phyloP scores from a whole-genome alignment of 2,329 filamentous ascomycete genomes.

The Colletotrichum sp. region DNA sequence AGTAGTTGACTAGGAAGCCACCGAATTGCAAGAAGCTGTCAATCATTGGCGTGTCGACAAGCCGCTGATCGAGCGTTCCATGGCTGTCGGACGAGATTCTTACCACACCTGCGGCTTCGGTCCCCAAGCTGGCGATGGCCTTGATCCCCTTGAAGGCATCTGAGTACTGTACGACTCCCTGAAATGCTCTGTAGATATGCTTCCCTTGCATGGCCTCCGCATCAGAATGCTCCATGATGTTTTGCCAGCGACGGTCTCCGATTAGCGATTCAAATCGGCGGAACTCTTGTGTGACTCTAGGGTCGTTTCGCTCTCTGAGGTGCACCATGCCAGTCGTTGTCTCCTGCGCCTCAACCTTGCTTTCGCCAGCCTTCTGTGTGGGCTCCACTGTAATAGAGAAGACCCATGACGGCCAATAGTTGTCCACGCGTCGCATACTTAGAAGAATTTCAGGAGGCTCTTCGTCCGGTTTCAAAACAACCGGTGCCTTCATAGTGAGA shows the following conservation, averaged over 20 bases:
- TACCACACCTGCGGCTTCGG: not conserved
- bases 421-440: not conserved
- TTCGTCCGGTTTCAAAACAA: not conserved
- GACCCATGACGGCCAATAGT: not conserved
- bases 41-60: not conserved
- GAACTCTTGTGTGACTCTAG: not conserved
- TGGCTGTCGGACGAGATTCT: not conserved
- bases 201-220: not conserved
- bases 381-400: not conserved
- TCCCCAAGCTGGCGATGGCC: not conserved
- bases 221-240: not conserved
- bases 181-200: not conserved
- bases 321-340: not conserved
- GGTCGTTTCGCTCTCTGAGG: not conserved
- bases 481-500: not conserved
- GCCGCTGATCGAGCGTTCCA: not conserved
- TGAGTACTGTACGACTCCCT: not conserved
- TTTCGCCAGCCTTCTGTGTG: too few species aligned
- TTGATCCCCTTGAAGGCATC: not conserved
- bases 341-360: not conserved
- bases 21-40: slow-evolving; percentile 21
- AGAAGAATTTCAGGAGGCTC: not conserved
- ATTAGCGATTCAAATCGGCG: not conserved
- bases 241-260: not conserved
- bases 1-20: slow-evolving; percentile 23